A percentile compares a stretch with the other conserved stretches of the same genome.
Evolutionary conservation across 306 rosid species (phyloP).

Genomic region (Clitoria ternatea): DNA sequence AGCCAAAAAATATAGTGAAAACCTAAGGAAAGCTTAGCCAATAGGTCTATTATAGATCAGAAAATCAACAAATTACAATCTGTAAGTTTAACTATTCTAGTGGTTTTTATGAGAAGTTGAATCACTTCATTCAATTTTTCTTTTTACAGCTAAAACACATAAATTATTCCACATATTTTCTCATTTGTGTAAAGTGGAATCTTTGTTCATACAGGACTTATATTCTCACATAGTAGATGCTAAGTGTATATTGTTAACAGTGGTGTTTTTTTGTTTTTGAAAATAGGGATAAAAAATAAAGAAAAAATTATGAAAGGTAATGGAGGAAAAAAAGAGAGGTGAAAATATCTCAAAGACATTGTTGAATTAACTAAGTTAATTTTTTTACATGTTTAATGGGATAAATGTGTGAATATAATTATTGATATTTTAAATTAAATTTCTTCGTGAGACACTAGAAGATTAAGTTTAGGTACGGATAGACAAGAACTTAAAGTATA

Average conservation of each 20-base stretch:
- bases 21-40: constrained; percentile 4
- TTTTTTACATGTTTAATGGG: too few species aligned
- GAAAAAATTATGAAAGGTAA: too few species aligned
- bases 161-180: background rate
- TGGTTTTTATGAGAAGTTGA: background rate
- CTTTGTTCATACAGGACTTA: background rate
- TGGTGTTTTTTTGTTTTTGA: too few species aligned
- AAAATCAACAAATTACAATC: constrained; percentile 18
- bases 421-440: too few species aligned
- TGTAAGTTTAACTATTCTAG: constrained; percentile 29
- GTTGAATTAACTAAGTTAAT: too few species aligned
- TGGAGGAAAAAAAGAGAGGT: too few species aligned
- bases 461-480: background rate
- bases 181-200: background rate
- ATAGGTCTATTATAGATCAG: constrained; percentile 10
- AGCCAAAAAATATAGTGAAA: constrained; percentile 16
- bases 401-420: too few species aligned
- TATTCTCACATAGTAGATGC: background rate
- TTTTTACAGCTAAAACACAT: background rate
- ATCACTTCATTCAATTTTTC: background rate
- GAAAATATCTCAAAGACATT: too few species aligned
- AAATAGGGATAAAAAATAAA: too few species aligned
- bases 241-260: too few species aligned
- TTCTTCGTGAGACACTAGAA: background rate
- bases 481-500: background rate